Conservation (phyloP, 805 yeast species). For the Hanseniaspora guilliermondii region DNA sequence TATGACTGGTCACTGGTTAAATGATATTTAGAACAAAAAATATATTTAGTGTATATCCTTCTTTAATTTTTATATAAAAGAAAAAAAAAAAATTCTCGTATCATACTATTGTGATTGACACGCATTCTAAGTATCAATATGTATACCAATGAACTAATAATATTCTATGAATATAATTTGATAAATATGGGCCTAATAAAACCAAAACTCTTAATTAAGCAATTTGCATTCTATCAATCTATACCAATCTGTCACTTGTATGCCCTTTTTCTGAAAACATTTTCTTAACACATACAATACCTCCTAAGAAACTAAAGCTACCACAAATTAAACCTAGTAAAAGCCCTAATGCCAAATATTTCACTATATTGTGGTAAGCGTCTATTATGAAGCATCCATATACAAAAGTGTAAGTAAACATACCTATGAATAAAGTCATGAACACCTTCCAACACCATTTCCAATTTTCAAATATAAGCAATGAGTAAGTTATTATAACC, state of each 20-base stretch:
- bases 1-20: no score
- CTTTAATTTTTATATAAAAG: no score
- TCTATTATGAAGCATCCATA: constrained; percentile 67
- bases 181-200: no score
- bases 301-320: constrained; percentile 68
- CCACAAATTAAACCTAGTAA: constrained; percentile 76
- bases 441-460: constrained; percentile 96
- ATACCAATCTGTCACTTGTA: constrained; percentile 77
- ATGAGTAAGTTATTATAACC: constrained; percentile 65
- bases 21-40: no score
- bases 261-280: constrained; percentile 37
- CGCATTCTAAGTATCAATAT: no score
- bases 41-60: no score
- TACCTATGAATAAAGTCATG: constrained; percentile 84
- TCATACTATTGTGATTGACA: no score
- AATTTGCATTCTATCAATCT: neutral
- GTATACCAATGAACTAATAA: no score
- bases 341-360: constrained; percentile 69
- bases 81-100: no score
- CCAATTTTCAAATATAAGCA: constrained; percentile 82
- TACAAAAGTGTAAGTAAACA: constrained; percentile 69
- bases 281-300: constrained; percentile 58
- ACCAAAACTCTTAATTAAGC: no score
- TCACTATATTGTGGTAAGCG: constrained; percentile 65
- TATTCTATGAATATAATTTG: no score